phyloP scores from a whole-genome alignment of 441 rosid genomes.

The Macaranga tanarius region DNA sequence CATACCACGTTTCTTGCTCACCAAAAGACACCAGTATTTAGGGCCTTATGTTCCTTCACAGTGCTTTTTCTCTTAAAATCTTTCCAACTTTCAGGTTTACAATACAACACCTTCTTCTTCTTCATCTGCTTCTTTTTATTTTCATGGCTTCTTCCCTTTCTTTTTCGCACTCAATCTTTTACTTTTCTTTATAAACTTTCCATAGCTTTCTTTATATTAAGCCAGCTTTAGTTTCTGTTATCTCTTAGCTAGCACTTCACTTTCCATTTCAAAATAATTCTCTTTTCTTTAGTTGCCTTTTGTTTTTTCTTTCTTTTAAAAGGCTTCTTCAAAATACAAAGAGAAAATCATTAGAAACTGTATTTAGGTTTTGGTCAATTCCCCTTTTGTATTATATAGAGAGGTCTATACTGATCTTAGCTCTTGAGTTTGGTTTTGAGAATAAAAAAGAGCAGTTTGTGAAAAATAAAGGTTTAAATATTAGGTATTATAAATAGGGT shows the following conservation, averaged over 20 bases:
- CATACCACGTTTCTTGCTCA: conserved; percentile 55
- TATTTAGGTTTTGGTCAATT: conserved; percentile 2
- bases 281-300: not conserved
- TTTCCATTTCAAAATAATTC: conserved; percentile 27
- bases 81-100: conserved; percentile 32
- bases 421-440: not conserved
- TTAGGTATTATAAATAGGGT: conserved; percentile 26
- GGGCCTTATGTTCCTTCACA: conserved; percentile 36
- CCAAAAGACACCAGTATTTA: conserved; percentile 42
- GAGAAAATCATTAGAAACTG: conserved; percentile 19
- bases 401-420: not conserved
- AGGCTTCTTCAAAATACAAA: conserved; percentile 24
- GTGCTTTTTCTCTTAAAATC: conserved; percentile 37
- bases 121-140: conserved; percentile 7
- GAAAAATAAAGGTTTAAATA: conserved; percentile 4
- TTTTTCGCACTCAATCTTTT: conserved; percentile 24
- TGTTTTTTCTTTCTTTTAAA: conserved; percentile 3
- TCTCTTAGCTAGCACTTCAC: conserved; percentile 13
- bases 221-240: conserved; percentile 12
- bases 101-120: not conserved
- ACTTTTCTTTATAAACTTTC: conserved; percentile 21
- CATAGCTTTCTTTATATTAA: conserved; percentile 15
- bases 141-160: conserved; percentile 35
- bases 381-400: conserved; percentile 6
- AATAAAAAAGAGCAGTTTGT: not conserved